Conservation (phyloP, 371 early-diverging fungal species). For the Zopfochytrium polystomum region DNA sequence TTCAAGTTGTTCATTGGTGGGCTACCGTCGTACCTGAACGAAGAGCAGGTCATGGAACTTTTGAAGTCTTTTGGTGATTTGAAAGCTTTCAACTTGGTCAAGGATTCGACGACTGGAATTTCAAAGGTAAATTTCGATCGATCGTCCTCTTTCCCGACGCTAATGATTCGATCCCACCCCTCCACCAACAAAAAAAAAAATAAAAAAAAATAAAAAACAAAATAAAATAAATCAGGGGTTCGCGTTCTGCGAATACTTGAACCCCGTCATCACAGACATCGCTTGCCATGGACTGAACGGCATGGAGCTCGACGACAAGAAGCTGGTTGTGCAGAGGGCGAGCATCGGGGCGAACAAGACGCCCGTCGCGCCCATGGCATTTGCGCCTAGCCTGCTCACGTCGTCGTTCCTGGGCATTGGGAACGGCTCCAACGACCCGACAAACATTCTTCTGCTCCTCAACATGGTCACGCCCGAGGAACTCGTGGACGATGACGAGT, state of each 20-base stretch:
- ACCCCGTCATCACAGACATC: constrained; percentile 83
- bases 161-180: neutral
- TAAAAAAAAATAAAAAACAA: neutral
- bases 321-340: constrained; percentile 92
- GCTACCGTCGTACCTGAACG: constrained; percentile 81
- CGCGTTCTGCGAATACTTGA: constrained; percentile 94
- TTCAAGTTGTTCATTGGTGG: constrained; percentile 94
- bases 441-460: constrained; percentile 78
- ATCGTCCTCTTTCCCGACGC: no score
- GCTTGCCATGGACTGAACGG: constrained; percentile 93
- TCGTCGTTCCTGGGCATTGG: constrained; percentile 15
- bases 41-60: constrained; percentile 91
- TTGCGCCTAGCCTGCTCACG: constrained; percentile 16
- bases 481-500: constrained; percentile 82
- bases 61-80: constrained; percentile 91
- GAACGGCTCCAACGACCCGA: constrained; percentile 48
- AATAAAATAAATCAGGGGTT: constrained; percentile 63
- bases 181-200: neutral
- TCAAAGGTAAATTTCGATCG: constrained; percentile 75
- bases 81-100: constrained; percentile 86
- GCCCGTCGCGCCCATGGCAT: constrained; percentile 10
- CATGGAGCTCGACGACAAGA: constrained; percentile 91
- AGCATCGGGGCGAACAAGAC: constrained; percentile 63
- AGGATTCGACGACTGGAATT: constrained; percentile 71
- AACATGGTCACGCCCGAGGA: constrained; percentile 94